Evolutionary conservation across 2,329 filamentous ascomycete genomes (phyloP).

Genomic region (Aspergillus quadricinctus): DNA sequence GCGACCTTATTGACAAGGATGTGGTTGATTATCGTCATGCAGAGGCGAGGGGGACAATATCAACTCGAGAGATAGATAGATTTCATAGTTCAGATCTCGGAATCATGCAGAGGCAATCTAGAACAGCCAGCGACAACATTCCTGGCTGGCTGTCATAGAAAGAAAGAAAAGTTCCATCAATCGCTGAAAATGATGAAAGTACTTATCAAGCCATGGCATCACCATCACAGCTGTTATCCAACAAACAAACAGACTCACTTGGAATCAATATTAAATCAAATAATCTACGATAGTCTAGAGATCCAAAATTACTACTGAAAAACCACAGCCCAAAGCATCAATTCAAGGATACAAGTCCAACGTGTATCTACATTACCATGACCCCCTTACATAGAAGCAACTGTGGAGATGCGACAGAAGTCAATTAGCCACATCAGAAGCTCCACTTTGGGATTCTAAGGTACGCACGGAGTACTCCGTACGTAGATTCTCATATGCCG

Average conservation of each 20-base stretch:
- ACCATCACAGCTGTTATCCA: neutral
- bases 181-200: no score
- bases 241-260: neutral
- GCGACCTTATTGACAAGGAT: neutral
- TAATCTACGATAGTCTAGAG: neutral
- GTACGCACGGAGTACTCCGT: neutral
- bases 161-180: neutral
- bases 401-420: neutral
- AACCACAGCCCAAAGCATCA: neutral
- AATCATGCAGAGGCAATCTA: neutral
- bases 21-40: neutral
- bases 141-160: neutral
- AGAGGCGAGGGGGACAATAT: neutral
- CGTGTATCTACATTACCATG: neutral
- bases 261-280: neutral
- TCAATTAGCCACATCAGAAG: neutral
- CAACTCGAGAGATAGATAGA: conserved; percentile 1
- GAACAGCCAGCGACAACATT: neutral
- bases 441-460: neutral
- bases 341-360: neutral
- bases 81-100: neutral
- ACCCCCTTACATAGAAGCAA: neutral
- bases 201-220: neutral
- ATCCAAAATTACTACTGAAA: neutral
- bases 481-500: neutral